A percentile compares a stretch with the other conserved stretches of the same genome.
phyloP scores from a whole-genome alignment of 1,139 yeast genomes.

The Taphrina flavorubra region DNA sequence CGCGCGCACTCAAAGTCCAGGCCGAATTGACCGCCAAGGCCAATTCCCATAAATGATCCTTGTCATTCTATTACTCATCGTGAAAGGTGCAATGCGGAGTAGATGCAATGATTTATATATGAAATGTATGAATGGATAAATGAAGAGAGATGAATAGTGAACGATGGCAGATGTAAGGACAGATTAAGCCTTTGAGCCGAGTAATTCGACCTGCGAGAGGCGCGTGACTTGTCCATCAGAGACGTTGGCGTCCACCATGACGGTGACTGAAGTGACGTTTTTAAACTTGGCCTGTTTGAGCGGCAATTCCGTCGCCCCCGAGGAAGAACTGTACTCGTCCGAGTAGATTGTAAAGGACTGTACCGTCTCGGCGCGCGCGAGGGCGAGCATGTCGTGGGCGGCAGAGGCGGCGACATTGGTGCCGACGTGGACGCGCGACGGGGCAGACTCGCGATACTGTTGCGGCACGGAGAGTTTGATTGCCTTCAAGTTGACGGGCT shows the following conservation, averaged over 20 bases:
- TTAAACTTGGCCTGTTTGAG: slow-evolving; percentile 29
- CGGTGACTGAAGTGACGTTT: slow-evolving; percentile 14
- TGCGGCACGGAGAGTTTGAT: slow-evolving; percentile 16
- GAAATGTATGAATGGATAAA: too few species aligned
- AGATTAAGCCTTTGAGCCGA: slow-evolving; percentile 12
- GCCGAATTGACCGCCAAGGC: slow-evolving; percentile 46
- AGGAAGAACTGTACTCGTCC: slow-evolving; percentile 20
- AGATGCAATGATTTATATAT: too few species aligned
- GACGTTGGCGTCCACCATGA: slow-evolving; percentile 28
- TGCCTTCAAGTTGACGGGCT: background rate
- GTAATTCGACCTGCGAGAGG: slow-evolving; percentile 20
- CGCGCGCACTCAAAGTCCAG: slow-evolving; percentile 58
- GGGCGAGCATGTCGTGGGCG: slow-evolving; percentile 22
- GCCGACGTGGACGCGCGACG: slow-evolving; percentile 29
- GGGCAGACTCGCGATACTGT: slow-evolving; percentile 9
- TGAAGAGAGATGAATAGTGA: background rate
- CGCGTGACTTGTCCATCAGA: slow-evolving; percentile 1
- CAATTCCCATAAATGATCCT: slow-evolving; percentile 41
- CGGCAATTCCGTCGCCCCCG: slow-evolving; percentile 7
- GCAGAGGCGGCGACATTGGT: slow-evolving; percentile 14
- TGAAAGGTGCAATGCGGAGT: too few species aligned
- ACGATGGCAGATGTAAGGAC: background rate
- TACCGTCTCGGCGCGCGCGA: slow-evolving; percentile 29
- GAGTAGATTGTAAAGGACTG: slow-evolving; percentile 33
- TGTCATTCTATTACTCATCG: too few species aligned